A percentile compares a stretch with the other conserved stretches of the same genome.
These are phyloP conservation scores for Phytopythium aichiense DNA, from an alignment of 352 stramenopile genomes.

Conservation along the genomic window DNA sequence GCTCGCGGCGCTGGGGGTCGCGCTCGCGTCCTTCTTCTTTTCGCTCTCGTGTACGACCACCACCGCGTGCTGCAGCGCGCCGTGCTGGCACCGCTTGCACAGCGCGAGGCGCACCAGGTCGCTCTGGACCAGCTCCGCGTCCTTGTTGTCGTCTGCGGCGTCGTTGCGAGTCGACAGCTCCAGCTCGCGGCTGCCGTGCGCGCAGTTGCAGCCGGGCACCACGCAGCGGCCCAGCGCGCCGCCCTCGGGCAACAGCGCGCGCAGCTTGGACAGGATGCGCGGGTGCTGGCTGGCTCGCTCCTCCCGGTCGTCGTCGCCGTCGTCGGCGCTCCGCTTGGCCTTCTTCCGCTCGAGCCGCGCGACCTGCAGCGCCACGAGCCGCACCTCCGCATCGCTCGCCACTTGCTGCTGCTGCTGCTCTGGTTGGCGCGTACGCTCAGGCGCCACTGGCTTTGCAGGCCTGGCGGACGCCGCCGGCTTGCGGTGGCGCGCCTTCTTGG, in stretches of 20 bases:
- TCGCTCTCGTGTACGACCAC: slow-evolving; percentile 34
- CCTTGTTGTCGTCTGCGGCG: not conserved
- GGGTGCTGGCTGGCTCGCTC: slow-evolving; percentile 15
- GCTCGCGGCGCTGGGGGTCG: not conserved
- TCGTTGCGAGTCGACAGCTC: slow-evolving; percentile 6
- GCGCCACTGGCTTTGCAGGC: not conserved
- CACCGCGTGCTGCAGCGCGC: slow-evolving; percentile 61
- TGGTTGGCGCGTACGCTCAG: too few relatives aligned
- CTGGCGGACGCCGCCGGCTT: slow-evolving; percentile 26
- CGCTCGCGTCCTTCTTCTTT: slow-evolving; percentile 1
- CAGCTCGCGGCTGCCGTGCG: slow-evolving; percentile 35
- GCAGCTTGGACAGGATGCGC: slow-evolving; percentile 33
- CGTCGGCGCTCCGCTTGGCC: slow-evolving; percentile 8
- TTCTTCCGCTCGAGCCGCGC: slow-evolving; percentile 12
- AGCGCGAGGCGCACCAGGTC: slow-evolving; percentile 27
- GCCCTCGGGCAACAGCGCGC: slow-evolving; percentile 50
- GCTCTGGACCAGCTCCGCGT: slow-evolving; percentile 3
- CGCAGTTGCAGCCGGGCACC: slow-evolving; percentile 60
- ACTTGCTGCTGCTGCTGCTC: not conserved
- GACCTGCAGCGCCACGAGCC: slow-evolving; percentile 2
- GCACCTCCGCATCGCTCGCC: not conserved
- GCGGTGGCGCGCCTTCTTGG: slow-evolving; percentile 43
- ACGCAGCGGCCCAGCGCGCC: slow-evolving; percentile 45
- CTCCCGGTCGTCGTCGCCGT: slow-evolving; percentile 12
- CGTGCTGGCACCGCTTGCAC: slow-evolving; percentile 69